Percentiles rank a stretch among this genome's conserved stretches.
Evolutionary conservation across 805 yeast genomes (phyloP).

Genomic region (Wickerhamomyces xylosicus): DNA sequence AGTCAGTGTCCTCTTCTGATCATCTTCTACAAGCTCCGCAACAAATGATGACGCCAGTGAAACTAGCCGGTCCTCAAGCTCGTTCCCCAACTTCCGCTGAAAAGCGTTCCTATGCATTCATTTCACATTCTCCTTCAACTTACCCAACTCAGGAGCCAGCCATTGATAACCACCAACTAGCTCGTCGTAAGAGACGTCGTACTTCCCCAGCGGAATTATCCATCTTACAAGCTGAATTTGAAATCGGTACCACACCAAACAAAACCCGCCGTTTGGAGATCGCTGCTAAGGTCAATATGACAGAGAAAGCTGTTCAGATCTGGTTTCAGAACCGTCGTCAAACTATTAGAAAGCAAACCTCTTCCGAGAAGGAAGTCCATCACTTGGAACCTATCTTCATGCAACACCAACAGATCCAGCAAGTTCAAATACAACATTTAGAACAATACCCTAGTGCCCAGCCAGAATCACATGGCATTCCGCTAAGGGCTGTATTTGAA

Average conservation of each 20-base stretch:
- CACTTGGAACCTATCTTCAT: conserved; percentile 16
- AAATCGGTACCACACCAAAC: conserved; percentile 71
- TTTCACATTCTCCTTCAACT: conserved; percentile 86
- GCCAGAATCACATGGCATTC: conserved; percentile 3
- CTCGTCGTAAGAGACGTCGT: conserved; percentile 91
- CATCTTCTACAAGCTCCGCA: not conserved
- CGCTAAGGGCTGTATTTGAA: not conserved
- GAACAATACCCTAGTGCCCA: not conserved
- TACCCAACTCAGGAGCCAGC: conserved; percentile 75
- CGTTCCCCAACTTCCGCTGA: not conserved
- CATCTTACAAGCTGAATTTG: conserved; percentile 73
- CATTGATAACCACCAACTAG: conserved; percentile 85
- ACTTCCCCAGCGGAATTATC: conserved; percentile 82
- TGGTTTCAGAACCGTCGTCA: conserved; percentile 98
- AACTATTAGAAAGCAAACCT: conserved; percentile 47
- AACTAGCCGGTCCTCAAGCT: not conserved
- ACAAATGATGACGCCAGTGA: not conserved
- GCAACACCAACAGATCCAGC: not conserved
- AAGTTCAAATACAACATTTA: not conserved
- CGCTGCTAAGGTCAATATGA: conserved; percentile 77
- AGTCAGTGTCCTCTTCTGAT: too few relatives aligned
- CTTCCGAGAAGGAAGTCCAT: conserved; percentile 19
- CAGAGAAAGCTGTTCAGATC: conserved; percentile 95
- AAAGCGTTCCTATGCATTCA: conserved; percentile 58
- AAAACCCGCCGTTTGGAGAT: conserved; percentile 66